phyloP scores from a whole-genome alignment of 2,329 filamentous ascomycete genomes.

The Aspergillus ochraceoroseus region DNA sequence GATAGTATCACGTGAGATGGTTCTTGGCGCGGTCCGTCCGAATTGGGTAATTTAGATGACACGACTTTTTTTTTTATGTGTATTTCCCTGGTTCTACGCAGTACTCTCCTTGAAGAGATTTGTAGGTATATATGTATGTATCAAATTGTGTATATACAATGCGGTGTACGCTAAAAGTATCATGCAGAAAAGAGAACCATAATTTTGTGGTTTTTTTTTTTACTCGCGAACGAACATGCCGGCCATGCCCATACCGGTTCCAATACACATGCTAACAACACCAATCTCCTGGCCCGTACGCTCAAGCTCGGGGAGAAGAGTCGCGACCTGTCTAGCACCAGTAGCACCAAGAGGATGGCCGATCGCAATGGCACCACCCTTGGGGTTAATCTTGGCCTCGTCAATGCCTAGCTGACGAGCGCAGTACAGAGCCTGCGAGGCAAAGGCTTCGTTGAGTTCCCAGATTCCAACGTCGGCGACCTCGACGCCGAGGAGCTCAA shows the following conservation, averaged over 20 bases:
- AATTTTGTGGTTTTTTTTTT: conserved; percentile 9
- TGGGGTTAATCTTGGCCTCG: conserved; percentile 73
- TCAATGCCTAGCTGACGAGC: conserved; percentile 59
- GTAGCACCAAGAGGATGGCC: conserved; percentile 90
- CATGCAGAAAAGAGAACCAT: conserved; percentile 8
- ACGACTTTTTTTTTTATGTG: no score
- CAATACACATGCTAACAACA: conserved; percentile 86
- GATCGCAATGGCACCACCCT: conserved; percentile 89
- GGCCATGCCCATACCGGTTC: conserved; percentile 74
- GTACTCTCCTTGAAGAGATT: no score
- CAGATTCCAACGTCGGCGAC: conserved; percentile 71
- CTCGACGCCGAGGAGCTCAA: conserved; percentile 62
- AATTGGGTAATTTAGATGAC: no score
- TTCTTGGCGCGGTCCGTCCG: no score
- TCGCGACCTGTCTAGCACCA: conserved; percentile 73
- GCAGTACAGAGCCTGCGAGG: conserved; percentile 63
- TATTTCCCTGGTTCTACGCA: no score
- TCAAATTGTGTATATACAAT: no score
- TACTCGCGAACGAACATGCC: conserved; percentile 63
- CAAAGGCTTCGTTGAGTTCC: conserved; percentile 88
- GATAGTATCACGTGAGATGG: conserved; percentile 26
- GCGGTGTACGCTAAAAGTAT: conserved; percentile 23
- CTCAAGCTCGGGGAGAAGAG: conserved; percentile 65
- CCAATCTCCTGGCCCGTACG: conserved; percentile 67
- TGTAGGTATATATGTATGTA: no score